Evolutionary conservation across 2,329 filamentous ascomycete species (phyloP), one percentile per base, ranked within the genome.

Genomic region (Fusarium brachygibbosum): DNA sequence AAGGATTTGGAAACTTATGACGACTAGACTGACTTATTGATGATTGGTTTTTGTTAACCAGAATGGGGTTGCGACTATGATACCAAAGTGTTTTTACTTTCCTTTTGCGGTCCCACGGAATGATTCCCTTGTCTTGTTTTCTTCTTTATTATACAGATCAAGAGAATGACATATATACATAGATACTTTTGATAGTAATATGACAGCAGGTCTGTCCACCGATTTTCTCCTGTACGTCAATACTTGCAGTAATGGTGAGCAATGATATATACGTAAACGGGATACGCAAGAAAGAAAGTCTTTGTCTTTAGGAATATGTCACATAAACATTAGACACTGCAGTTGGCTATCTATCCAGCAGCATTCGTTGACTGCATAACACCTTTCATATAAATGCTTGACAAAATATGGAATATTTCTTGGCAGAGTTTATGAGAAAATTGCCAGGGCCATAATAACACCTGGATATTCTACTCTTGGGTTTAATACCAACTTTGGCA

Each of bases 161-260:
- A 38, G 45, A 67, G 34, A 62, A 46, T 61, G 40, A 19, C 34
- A 53, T 21, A 53, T 21, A 53, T 23, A 58, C 19, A 61, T 25
- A 45, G 32, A 50, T 40, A 40, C 11, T 29, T 21, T 29, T 58
- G 45, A 68, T 65, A 70, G 59, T 62, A 70, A 70, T 70, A 55
- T 4, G 59, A 70, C 68, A 68, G 68, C 68, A 61, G 68, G 68
- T 52, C 68, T 70, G 65, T 68, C 55, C 21, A 54, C 44, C 5
- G 10, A 21, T 35, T 16, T 17, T 10, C 34, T 11, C 17, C 13
- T 12, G 4, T 8, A 21, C n/a, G 3, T 12, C 10, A 3, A 13
- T 17, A 12, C 9, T 12, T 29, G 4, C 14, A 8, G 23, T 21
- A 16, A 12, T 4, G 11, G 17, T 50, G 21, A 45, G 13, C 4